Evolutionary conservation across 78 protist species (phyloP).

Genomic region (Emiliania huxleyi): DNA sequence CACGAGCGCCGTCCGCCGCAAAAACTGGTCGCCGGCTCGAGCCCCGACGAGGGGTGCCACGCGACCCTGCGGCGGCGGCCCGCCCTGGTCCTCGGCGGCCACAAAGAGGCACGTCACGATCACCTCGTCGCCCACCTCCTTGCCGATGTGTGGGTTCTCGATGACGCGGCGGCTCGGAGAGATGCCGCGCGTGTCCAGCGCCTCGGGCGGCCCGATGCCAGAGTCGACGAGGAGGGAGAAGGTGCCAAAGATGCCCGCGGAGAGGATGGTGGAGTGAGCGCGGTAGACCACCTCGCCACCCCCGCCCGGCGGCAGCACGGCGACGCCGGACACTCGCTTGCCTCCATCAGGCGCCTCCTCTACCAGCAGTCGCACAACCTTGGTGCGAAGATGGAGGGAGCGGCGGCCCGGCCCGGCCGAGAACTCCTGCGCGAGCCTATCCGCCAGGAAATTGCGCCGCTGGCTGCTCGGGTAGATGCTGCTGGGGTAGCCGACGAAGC

Average conservation of each 20-base stretch:
- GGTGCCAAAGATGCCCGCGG: not conserved
- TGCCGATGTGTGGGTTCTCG: not conserved
- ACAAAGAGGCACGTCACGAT: not conserved
- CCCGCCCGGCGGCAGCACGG: not conserved
- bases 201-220: not conserved
- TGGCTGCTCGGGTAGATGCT: not conserved
- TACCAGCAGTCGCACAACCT: not conserved
- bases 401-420: too few species aligned
- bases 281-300: not conserved
- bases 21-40: too few species aligned
- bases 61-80: not conserved
- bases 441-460: not conserved
- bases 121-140: not conserved
- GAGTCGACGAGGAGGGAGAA: not conserved
- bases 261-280: not conserved
- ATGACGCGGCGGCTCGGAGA: not conserved
- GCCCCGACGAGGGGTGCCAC: too few species aligned
- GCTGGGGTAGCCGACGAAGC: not conserved
- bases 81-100: not conserved
- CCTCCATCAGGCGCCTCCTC: not conserved
- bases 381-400: too few species aligned
- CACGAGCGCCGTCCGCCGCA: too few species aligned
- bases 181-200: not conserved
- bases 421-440: not conserved
- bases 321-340: not conserved